Base-by-base conservation (phyloP, 495 filamentous ascomycete species). In the Barbatosphaeria neglecta region DNA sequence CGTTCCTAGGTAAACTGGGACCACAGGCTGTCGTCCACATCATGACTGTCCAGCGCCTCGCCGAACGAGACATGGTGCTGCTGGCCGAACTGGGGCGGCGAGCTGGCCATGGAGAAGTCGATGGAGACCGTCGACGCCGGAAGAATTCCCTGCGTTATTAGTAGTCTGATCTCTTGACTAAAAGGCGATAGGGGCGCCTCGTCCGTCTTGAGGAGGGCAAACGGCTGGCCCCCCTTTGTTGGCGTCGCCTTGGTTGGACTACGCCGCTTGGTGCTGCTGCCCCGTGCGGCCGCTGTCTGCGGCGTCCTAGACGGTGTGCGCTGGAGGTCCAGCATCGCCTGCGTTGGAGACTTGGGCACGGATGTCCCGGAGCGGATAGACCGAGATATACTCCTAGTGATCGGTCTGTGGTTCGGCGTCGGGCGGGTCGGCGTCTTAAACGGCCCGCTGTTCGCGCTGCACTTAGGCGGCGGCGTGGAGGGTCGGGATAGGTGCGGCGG, bases 381-480 rank as follows among this genome's bases (percentile, higher is more conserved):
- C 50, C 58, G 64, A 22, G 75, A 71, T 41, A 75, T 68, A 55
- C 75, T 78, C 55, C 75, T 62, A 53, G 74, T 77, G 49, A 77
- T 65, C 18, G 74, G 74, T 47, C 75, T 63, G 55, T 76, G 74
- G 52, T 60, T 75, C n/a, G 75, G 73, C 0, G 76, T 74, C 50
- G 74, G 63, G 54, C 76, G 60, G 49, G 70, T 73, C 44, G 77
- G 77, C 4, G 77, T 80, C 50, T 77, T 78, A 51, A 73, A 76
- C 18, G 60, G 58, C 42, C 69, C 72, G 35, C 60, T 25, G 20
- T 37, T 11, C 33, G 65, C 62, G 37, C 59, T 54, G 23, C 69
- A 62, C 43, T 76, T 76, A 17, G 72, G 72, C 20, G 76, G 76
- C 10, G 86, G 86, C 24, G 82, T 88, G 33, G 71, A 72, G 19